These are phyloP conservation scores for Rubroboletus pulcherrimus DNA, from an alignment of 768 basidiomycete species.

Conservation along the genomic window DNA sequence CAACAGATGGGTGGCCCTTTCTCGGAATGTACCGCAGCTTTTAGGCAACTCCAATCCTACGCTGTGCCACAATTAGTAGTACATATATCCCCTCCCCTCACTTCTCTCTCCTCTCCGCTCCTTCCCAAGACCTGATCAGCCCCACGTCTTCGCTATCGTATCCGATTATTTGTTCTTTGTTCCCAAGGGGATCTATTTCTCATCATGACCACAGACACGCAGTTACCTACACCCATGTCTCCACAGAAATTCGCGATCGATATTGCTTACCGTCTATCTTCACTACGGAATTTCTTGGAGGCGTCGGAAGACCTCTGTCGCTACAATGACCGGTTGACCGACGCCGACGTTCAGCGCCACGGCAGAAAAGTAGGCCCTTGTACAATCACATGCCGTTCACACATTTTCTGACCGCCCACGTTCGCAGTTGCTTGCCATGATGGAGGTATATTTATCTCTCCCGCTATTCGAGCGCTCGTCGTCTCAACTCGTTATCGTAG, in stretches of 20 bases:
- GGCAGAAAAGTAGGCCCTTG: slow-evolving; percentile 25
- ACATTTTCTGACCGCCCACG: slow-evolving; percentile 4
- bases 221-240: slow-evolving; percentile 14
- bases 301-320: slow-evolving; percentile 26
- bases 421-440: slow-evolving; percentile 44
- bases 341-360: slow-evolving; percentile 21
- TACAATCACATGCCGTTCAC: not conserved
- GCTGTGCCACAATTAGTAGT: slow-evolving; percentile 29
- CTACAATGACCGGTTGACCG: slow-evolving; percentile 16
- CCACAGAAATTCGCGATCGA: slow-evolving; percentile 29
- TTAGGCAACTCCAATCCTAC: slow-evolving; percentile 21
- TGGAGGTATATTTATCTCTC: slow-evolving; percentile 43
- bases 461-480: not conserved
- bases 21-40: slow-evolving; percentile 33
- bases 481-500: slow-evolving; percentile 26
- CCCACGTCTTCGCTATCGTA: not conserved
- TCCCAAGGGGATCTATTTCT: slow-evolving; percentile 17
- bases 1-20: slow-evolving; percentile 12
- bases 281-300: slow-evolving; percentile 27
- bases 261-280: slow-evolving; percentile 28
- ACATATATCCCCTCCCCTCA: slow-evolving; percentile 20
- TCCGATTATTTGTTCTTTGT: slow-evolving; percentile 12
- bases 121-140: slow-evolving; percentile 7
- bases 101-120: slow-evolving; percentile 9
- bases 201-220: slow-evolving; percentile 11